Base-by-base conservation (phyloP, 257 asterid species). In the Linderniella brevidens region DNA sequence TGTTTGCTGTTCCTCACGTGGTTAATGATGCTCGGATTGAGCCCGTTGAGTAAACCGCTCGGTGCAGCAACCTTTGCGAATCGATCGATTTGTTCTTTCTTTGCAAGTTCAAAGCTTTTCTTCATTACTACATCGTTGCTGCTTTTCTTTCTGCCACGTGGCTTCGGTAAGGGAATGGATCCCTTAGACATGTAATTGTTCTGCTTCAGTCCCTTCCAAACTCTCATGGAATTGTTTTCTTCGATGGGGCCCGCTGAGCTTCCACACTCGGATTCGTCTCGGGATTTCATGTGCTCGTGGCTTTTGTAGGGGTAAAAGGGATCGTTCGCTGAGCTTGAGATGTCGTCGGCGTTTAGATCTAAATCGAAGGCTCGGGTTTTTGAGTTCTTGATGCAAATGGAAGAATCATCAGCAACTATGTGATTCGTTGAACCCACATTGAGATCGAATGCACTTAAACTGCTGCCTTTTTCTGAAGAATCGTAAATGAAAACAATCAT, bases 41-140 rank as follows among this genome's bases (percentile, higher is more conserved):
- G 64, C 54, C 78, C 99, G n/a, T 79, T 75, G 37, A 90, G 96
- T 71, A 90, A 64, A 25, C 96, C 99, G 56, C 93, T 77, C 0
- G 99, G 99, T 35, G 94, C 92, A 46, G 96, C 93, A 61, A 86
- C 64, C 62, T 75, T 79, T 18, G 96, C 94, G 61, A 90, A 82
- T 52, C 87, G 68, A 64, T 79, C 92, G 17, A 68, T 84, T 54
- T 80, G 88, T 65, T 90, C 96, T 66, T 25, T 25, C 32, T 25
- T 25, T 25, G 4, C 32, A 2, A 25, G 32, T 25, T 25, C 32
- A 6, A 25, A 3, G 6, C 32, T 25, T 25, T 25, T 25, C 32
- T 25, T 25, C 32, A 25, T 25, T 25, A 25, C 32, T 25, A 25
- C 32, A 25, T 25, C 32, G 6, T 72, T 90, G 75, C 62, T 64